phyloP scores from a whole-genome alignment of 139 green algal genomes.

The Coelastrella sp. region DNA sequence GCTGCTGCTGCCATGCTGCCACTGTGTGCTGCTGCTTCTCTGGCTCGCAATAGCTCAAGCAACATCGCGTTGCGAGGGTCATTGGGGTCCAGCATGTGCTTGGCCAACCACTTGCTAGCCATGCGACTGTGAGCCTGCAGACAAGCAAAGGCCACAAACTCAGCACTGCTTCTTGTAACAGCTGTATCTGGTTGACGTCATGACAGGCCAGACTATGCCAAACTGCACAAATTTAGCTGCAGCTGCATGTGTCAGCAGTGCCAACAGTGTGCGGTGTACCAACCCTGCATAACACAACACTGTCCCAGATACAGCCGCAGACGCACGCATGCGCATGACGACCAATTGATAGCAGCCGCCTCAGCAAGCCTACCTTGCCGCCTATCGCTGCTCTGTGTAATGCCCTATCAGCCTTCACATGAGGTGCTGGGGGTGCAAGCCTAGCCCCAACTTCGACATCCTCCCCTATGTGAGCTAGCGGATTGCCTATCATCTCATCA shows the following conservation, averaged over 20 bases:
- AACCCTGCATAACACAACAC: too few species aligned
- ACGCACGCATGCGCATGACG: not conserved
- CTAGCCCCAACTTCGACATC: slow-evolving; percentile 58
- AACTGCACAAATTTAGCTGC: not conserved
- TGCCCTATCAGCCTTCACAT: slow-evolving; percentile 58
- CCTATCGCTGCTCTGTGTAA: slow-evolving; percentile 53
- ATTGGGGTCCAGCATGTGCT: slow-evolving; percentile 68
- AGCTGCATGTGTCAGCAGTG: not conserved
- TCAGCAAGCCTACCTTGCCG: not conserved
- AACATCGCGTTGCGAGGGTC: slow-evolving; percentile 73
- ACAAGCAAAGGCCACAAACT: not conserved
- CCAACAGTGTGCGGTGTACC: not conserved
- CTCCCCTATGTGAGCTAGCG: slow-evolving; percentile 15
- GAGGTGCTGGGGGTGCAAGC: slow-evolving; percentile 64
- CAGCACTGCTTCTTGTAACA: not conserved
- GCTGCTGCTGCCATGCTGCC: not conserved
- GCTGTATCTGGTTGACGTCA: not conserved
- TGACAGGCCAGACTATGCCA: not conserved
- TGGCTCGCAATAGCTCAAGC: slow-evolving; percentile 71
- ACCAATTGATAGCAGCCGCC: not conserved
- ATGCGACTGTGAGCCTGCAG: not conserved
- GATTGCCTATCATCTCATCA: slow-evolving; percentile 30
- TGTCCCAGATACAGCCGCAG: too few species aligned
- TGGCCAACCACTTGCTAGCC: slow-evolving; percentile 56
- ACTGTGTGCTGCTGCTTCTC: slow-evolving; percentile 53